These are phyloP conservation scores for Myochromella boudieri DNA, from an alignment of 768 basidiomycete species.

Conservation along the genomic window DNA sequence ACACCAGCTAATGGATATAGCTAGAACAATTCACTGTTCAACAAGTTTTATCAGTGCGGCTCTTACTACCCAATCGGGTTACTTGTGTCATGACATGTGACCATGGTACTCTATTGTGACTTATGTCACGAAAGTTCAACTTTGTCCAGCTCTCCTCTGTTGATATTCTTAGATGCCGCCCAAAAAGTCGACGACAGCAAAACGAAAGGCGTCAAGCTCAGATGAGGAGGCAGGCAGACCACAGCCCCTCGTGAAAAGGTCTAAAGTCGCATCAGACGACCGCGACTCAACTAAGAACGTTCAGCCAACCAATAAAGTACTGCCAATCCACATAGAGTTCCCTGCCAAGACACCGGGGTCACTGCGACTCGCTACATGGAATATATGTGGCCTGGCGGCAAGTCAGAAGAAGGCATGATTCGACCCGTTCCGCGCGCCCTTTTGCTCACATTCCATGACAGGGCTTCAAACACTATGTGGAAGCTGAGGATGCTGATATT, in stretches of 20 bases:
- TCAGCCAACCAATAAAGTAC: constrained; percentile 72
- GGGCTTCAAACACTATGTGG: constrained; percentile 82
- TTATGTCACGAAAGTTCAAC: too few relatives aligned
- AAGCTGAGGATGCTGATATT: constrained; percentile 85
- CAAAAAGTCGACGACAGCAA: constrained; percentile 21
- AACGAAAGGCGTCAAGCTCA: constrained; percentile 27
- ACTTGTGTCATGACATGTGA: constrained; percentile 7
- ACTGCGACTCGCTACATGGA: constrained; percentile 69
- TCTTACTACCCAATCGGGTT: constrained; percentile 7
- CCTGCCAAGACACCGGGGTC: constrained; percentile 47
- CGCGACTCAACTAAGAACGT: constrained; percentile 30
- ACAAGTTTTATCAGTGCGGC: too few relatives aligned
- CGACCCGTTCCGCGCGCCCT: background rate
- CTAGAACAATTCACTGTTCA: too few relatives aligned
- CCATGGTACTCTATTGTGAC: too few relatives aligned
- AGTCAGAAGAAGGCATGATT: constrained; percentile 70
- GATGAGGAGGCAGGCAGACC: constrained; percentile 26
- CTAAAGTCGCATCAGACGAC: constrained; percentile 11
- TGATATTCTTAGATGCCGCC: constrained; percentile 11
- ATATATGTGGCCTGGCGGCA: constrained; percentile 75
- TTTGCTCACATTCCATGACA: constrained; percentile 22
- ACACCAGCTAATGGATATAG: too few relatives aligned
- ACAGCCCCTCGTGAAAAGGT: constrained; percentile 19
- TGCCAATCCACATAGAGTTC: constrained; percentile 64
- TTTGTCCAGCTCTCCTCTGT: background rate